phyloP scores from a whole-genome alignment of 106 monocot genomes.

The Platanthera zijinensis region DNA sequence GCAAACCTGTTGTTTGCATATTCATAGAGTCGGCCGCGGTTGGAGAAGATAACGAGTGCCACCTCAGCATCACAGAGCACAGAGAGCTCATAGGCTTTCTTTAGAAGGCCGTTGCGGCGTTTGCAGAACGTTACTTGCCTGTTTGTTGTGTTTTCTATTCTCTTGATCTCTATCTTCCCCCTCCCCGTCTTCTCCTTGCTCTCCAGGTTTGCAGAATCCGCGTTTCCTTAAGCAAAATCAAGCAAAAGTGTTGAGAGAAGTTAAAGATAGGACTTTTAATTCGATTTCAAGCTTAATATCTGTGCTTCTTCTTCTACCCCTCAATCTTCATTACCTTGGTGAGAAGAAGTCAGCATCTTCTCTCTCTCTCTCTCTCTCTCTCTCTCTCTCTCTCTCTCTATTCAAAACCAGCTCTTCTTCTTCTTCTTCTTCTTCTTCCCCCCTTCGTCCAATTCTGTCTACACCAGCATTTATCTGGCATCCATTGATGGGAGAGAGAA shows the following conservation, averaged over 20 bases:
- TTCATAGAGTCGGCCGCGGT: constrained; percentile 80
- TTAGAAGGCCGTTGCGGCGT: constrained; percentile 50
- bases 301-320: neutral
- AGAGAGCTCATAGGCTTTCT: constrained; percentile 79
- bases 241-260: neutral
- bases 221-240: constrained; percentile 6
- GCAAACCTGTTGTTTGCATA: constrained; percentile 43
- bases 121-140: constrained; percentile 54
- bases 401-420: no score
- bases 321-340: neutral
- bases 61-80: constrained; percentile 74
- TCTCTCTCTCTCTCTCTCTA: neutral
- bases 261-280: no score
- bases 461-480: neutral
- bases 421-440: neutral
- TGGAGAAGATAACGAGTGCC: constrained; percentile 77
- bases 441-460: neutral
- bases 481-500: constrained; percentile 10
- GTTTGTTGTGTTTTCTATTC: constrained; percentile 50
- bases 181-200: constrained; percentile 33
- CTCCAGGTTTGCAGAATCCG: constrained; percentile 11
- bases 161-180: constrained; percentile 52
- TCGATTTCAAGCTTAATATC: neutral
- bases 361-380: neutral
- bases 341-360: neutral